phyloP scores from a whole-genome alignment of 495 filamentous ascomycete species.

The Tetracladium marchalianum region DNA sequence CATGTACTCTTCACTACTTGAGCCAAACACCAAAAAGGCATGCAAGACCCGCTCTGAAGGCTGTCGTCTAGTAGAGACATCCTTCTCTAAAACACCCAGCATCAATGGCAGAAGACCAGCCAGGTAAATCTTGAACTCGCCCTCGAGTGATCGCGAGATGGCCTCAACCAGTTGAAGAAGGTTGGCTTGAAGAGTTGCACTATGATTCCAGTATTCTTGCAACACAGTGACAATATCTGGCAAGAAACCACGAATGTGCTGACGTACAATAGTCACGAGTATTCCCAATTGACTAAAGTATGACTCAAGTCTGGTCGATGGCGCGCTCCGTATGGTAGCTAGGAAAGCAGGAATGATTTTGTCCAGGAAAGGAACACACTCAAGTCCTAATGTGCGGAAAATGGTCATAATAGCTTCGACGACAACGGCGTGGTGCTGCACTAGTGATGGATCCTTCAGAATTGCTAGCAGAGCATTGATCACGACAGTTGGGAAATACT shows the following conservation, averaged over 20 bases:
- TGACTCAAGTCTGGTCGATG: conserved; percentile 65
- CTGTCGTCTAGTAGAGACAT: conserved; percentile 56
- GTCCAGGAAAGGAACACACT: conserved; percentile 87
- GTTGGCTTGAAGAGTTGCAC: conserved; percentile 70
- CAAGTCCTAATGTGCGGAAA: conserved; percentile 88
- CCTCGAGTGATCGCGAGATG: conserved; percentile 84
- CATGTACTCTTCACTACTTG: conserved; percentile 96
- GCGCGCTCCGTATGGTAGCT: conserved; percentile 68
- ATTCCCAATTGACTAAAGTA: conserved; percentile 96
- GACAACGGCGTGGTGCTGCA: conserved; percentile 86
- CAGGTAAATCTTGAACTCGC: conserved; percentile 93
- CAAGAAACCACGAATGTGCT: conserved; percentile 87
- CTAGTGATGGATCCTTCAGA: conserved; percentile 76
- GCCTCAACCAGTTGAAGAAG: conserved; percentile 87
- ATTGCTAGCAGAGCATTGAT: conserved; percentile 91
- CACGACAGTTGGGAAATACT: conserved; percentile 96
- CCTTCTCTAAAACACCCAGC: conserved; percentile 85
- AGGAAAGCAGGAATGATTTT: conserved; percentile 93
- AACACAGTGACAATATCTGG: conserved; percentile 75
- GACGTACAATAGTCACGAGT: conserved; percentile 86
- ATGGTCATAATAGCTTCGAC: conserved; percentile 98
- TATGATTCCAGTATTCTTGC: conserved; percentile 74
- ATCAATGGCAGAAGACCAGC: conserved; percentile 82
- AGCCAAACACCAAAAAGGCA: conserved; percentile 91
- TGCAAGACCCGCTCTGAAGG: conserved; percentile 88